A percentile compares a stretch with the other conserved stretches of the same genome.
phyloP scores from a whole-genome alignment of 352 stramenopile genomes.

The Pythium aristosporum region DNA sequence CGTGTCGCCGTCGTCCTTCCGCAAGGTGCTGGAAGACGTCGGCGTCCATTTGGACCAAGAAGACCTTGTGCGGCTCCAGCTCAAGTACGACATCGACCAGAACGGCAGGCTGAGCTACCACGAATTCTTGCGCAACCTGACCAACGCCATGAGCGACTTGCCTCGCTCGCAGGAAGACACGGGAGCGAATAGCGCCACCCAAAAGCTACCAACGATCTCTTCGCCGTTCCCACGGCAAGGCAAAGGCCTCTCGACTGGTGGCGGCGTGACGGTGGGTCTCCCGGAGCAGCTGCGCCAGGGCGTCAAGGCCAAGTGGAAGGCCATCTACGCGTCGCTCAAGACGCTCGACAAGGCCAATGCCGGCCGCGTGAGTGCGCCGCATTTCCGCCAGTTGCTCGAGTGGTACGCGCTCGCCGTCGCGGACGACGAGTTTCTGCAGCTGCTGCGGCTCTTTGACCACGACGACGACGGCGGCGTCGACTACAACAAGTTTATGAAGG shows the following conservation, averaged over 20 bases:
- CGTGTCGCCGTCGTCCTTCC: slow-evolving; percentile 44
- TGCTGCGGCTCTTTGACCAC: slow-evolving; percentile 67
- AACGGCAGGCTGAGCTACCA: slow-evolving; percentile 68
- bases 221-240: slow-evolving; percentile 4
- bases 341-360: slow-evolving; percentile 58
- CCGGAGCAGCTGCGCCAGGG: slow-evolving; percentile 46
- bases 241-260: background rate
- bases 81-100: slow-evolving; percentile 79
- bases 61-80: slow-evolving; percentile 60
- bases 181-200: slow-evolving; percentile 1
- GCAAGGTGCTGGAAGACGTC: slow-evolving; percentile 62
- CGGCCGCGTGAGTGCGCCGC: slow-evolving; percentile 47
- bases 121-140: slow-evolving; percentile 60
- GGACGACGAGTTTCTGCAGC: slow-evolving; percentile 48
- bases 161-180: background rate
- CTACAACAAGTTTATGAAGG: slow-evolving; percentile 76
- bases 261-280: background rate
- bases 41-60: slow-evolving; percentile 54
- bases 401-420: slow-evolving; percentile 60
- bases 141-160: slow-evolving; percentile 49
- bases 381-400: slow-evolving; percentile 75
- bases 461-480: slow-evolving; percentile 58
- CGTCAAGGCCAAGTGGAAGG: slow-evolving; percentile 70
- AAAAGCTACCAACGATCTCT: background rate
- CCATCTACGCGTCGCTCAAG: slow-evolving; percentile 67